These are phyloP conservation scores for Penicillium atrosanguineum DNA, from an alignment of 495 filamentous ascomycete genomes.

Conservation along the genomic window DNA sequence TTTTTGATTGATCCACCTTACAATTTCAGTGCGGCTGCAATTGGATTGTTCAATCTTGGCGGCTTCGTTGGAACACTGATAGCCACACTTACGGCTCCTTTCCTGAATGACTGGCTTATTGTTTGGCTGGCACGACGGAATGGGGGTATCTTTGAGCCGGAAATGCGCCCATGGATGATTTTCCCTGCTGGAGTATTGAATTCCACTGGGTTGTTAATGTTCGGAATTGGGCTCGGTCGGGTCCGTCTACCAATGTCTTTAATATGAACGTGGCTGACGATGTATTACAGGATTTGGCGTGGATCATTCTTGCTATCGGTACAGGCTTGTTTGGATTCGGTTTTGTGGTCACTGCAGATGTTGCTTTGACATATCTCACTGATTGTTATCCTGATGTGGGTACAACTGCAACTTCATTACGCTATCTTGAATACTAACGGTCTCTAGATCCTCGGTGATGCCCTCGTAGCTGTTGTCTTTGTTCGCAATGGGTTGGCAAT, in stretches of 20 bases:
- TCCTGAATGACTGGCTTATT: slow-evolving; percentile 30
- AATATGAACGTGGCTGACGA: background rate
- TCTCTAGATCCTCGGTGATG: slow-evolving; percentile 15
- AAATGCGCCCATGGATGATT: slow-evolving; percentile 25
- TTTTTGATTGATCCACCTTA: slow-evolving; percentile 25
- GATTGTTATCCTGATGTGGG: slow-evolving; percentile 26
- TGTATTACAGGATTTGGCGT: slow-evolving; percentile 14
- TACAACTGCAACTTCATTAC: background rate
- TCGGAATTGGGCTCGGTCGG: slow-evolving; percentile 3
- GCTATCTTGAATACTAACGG: background rate
- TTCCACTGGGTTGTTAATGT: slow-evolving; percentile 1
- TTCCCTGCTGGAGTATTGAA: slow-evolving; percentile 6
- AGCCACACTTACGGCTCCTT: slow-evolving; percentile 20
- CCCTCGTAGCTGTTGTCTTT: slow-evolving; percentile 18
- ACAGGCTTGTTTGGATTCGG: slow-evolving; percentile 28
- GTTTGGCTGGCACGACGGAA: slow-evolving; percentile 25
- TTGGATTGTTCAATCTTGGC: slow-evolving; percentile 31
- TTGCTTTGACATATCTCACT: slow-evolving; percentile 29
- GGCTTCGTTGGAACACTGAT: slow-evolving; percentile 26
- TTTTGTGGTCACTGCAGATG: slow-evolving; percentile 18
- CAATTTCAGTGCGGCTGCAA: slow-evolving; percentile 25
- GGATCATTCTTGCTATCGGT: slow-evolving; percentile 28
- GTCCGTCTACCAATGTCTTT: background rate
- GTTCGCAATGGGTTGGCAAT: slow-evolving; percentile 17
- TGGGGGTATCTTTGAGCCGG: slow-evolving; percentile 30